Evolutionary conservation across 2,329 filamentous ascomycete species (phyloP), one percentile per base, ranked within the genome.

Genomic region (Magnaporthiopsis poae): DNA sequence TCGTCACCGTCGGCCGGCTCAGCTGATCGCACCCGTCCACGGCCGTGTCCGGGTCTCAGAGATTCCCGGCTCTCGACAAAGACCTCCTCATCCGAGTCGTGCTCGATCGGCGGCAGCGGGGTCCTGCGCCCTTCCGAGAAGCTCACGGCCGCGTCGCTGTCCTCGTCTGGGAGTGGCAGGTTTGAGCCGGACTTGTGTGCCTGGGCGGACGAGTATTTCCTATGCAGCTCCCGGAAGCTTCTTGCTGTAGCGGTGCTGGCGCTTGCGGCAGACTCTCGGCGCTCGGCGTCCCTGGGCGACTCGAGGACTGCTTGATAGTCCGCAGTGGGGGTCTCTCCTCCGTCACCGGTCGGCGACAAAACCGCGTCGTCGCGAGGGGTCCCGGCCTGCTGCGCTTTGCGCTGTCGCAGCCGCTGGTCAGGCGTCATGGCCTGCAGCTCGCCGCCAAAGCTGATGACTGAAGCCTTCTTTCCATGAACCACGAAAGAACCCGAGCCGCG

Each of bases 401-500:
- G 84, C 63, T 88, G 80, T 67, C 87, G 85, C 60, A 91, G 78
- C 56, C 88, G 86, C 72, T 93, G 90, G 68, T 94, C 90, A 0
- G 87, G 83, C 0, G 88, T 84, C 31, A 71, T 86, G 68, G 85
- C 89, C 72, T 94, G 89, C 80, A 96, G 88, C 71, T 96, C 94
- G n/a, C 88, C 88, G 11, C 93, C 92, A 74, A 99, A 96, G n/a
- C 91, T 96, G 71, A 99, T 91, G 66, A 99, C 91, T 0, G 92
- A 96, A 2, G 95, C 95, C 77, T 99, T 98, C 80, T 98, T 99
- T 68, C 95, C 94, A 73, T 99, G 95, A 4, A 99, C 88, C 4
- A 95, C 96, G 76, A 99, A 99, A 72, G 91, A 96, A 5, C 92
- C 92, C 15, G 90, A 87, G 15, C 90, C 89, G 63, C 95, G 87